Base-by-base conservation (phyloP, 163 green algal genomes). In the Scenedesmus sp. region DNA sequence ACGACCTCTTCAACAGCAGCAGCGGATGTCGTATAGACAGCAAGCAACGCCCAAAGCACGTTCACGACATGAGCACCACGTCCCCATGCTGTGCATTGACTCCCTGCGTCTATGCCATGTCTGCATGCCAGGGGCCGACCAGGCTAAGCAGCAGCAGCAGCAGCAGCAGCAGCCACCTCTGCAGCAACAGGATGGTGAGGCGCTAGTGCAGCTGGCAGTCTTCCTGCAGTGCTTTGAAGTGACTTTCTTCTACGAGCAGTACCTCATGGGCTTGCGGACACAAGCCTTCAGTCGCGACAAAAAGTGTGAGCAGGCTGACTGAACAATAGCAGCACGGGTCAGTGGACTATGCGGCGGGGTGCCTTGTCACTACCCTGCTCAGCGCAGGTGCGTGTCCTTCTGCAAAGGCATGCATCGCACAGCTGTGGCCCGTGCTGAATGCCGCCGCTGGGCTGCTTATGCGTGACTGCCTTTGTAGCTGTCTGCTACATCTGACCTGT, bases 211-310 rank as follows among this genome's bases (percentile, higher is more conserved):
- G 44, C n/a, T 90, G 18, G 33, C 24, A 24, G 65, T 90, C 15
- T 90, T 90, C 68, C n/a, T 70, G 85, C 85, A 90, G 68, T 90
- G 85, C 68, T 56, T 90, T 33, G 85, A 90, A 30, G 85, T 83
- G n/a, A 83, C 68, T 3, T 84, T 83, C 37, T 70, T 73, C 15
- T 90, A 84, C 44, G 85, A 83, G 68, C 68, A 72, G 15, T 90
- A 83, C 43, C 85, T 90, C 16, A 37, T 53, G 43, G n/a, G 18
- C 13, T 30, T 90, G 18, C 37, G 68, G 3, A 30, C 20, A 37
- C 42, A 51, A n/a, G 85, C 85, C 6, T 90, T 90, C 22, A 37
- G 43, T 37, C 26, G 40, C 15, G 68, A 90, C 68, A 83, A 72
- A n/a, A 84, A 61, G 44, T 88, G 83, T 88, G 59, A 88, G 83